Percentiles rank a stretch among this genome's conserved stretches.
Conservation (phyloP, 495 filamentous ascomycete species). For the Penicillium arizonense region DNA sequence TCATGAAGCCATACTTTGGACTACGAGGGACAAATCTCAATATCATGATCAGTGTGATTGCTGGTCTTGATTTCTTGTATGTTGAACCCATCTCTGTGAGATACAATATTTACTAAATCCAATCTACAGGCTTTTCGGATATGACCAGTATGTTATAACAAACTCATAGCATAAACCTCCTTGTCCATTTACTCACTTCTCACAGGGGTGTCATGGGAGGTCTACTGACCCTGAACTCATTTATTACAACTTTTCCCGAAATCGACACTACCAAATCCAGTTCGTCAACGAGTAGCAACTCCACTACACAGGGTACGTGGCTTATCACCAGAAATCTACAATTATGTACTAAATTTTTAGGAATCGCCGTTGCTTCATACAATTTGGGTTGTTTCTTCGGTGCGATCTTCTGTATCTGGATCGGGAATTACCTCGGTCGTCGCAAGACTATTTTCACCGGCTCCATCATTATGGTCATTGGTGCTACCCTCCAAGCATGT, state of each 20-base stretch:
- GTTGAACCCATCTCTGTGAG: conserved; percentile 1
- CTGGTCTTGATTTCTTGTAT: conserved; percentile 65
- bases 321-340: not conserved
- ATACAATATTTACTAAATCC: conserved; percentile 3
- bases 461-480: conserved; percentile 67
- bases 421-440: conserved; percentile 69
- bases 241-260: conserved; percentile 47
- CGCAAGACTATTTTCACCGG: conserved; percentile 69
- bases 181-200: conserved; percentile 9
- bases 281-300: conserved; percentile 30
- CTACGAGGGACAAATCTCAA: conserved; percentile 63
- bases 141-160: conserved; percentile 32
- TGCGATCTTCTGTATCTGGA: conserved; percentile 63
- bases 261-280: conserved; percentile 45
- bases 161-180: not conserved
- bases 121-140: conserved; percentile 30
- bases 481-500: conserved; percentile 63
- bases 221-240: conserved; percentile 50
- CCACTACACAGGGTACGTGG: conserved; percentile 50
- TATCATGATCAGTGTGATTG: conserved; percentile 63
- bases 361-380: conserved; percentile 61
- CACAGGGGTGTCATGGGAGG: conserved; percentile 53
- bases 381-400: conserved; percentile 73
- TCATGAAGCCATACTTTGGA: conserved; percentile 52
- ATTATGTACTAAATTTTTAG: conserved; percentile 16